A percentile compares a stretch with the other conserved stretches of the same genome.
phyloP scores from a whole-genome alignment of 495 filamentous ascomycete species.

The Sordaria brevicollis region DNA sequence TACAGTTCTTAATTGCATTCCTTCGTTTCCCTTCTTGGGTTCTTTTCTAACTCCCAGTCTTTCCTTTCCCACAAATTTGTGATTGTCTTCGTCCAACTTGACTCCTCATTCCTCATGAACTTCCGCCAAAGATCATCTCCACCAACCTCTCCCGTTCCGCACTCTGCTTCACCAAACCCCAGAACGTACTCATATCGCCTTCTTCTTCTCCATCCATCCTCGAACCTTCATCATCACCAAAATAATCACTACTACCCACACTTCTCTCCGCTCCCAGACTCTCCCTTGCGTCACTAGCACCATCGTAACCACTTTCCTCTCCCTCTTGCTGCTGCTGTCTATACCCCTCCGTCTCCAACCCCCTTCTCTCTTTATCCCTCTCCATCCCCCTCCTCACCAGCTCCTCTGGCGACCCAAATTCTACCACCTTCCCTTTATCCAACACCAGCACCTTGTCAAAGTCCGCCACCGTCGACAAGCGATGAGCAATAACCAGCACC shows the following conservation, averaged over 20 bases:
- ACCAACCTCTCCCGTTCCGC: constrained; percentile 16
- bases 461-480: constrained; percentile 59
- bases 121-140: constrained; percentile 9
- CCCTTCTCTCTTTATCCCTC: not conserved
- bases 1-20: not conserved
- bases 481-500: constrained; percentile 68
- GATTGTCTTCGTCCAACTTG: not conserved
- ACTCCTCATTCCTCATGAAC: not conserved
- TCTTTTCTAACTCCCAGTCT: not conserved
- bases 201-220: not conserved
- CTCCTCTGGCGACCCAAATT: constrained; percentile 26
- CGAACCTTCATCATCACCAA: not conserved
- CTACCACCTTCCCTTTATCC: constrained; percentile 49
- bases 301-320: not conserved
- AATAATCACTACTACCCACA: not conserved
- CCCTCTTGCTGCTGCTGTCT: not conserved
- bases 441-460: constrained; percentile 63
- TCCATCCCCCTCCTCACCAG: constrained; percentile 11
- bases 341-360: not conserved
- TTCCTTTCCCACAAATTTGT: not conserved
- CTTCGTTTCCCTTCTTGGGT: not conserved
- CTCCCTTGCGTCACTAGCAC: not conserved
- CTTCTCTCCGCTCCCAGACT: not conserved
- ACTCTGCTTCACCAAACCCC: constrained; percentile 19
- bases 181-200: constrained; percentile 16